Base-by-base conservation (phyloP, 371 early-diverging fungal species). In the Mucor plumbeus region DNA sequence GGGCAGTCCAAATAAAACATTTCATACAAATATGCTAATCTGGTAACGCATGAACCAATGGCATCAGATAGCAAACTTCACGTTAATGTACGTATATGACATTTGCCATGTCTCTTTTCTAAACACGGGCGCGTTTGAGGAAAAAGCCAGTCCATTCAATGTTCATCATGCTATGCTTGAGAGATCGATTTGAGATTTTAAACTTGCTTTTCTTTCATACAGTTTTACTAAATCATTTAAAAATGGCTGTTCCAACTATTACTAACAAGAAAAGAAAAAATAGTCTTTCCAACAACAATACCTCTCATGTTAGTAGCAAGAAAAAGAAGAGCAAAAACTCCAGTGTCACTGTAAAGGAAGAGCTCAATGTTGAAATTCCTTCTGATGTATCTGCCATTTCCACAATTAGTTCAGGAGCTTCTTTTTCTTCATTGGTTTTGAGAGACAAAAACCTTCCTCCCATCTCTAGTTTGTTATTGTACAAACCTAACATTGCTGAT, bases 391-490 rank as follows among this genome's bases (percentile, higher is more conserved):
- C 26, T 50, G 21, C 26, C 11, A 1, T 21, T 50, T 7, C 19
- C 7, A 0, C 50, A 21, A 21, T 8, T 8, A 26, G 26, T 50
- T 21, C 50, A 21, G 21, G 0, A 50, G 4, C 21, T 7, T 50
- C 11, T 8, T 44, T 44, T 7, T 50, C 10, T 10, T 50, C 50
- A 26, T 10, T 50, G 11, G 50, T 50, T 26, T 10, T 50, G 4
- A 19, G 21, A 4, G 50, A 10, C 11, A 5, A 50, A 19, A 21
- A 26, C 26, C 55, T 55, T n/a, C 55, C 55, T 35, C 55, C 55
- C 15, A 34, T 55, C n/a, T 55, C 55, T 14, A 55, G 55, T n/a
- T 55, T 55, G 55, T 11, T 55, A 15, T 35, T 55, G 35, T n/a
- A 13, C 21, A 55, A 11, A 14, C 35, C 35, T 14, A 9, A 33